phyloP scores from a whole-genome alignment of 805 yeast species.

The Wickerhamiella galacta region DNA sequence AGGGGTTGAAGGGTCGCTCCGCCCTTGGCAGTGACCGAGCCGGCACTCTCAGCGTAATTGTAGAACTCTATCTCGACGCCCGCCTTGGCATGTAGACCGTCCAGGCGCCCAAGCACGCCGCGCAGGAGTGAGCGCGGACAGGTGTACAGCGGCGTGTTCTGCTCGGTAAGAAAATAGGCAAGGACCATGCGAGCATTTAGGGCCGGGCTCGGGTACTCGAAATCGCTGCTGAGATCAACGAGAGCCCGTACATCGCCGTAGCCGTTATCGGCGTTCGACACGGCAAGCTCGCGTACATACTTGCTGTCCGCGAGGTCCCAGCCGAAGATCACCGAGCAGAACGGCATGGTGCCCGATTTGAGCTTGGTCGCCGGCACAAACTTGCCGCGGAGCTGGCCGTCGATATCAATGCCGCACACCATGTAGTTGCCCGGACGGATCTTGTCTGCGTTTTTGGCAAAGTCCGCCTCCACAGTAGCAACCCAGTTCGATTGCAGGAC shows the following conservation, averaged over 20 bases:
- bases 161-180: constrained; percentile 15
- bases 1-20: constrained; percentile 15
- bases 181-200: constrained; percentile 18
- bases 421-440: constrained; percentile 10
- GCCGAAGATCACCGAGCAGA: constrained; percentile 22
- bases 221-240: constrained; percentile 14
- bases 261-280: constrained; percentile 19
- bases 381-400: constrained; percentile 23
- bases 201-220: constrained; percentile 15
- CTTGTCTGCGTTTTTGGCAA: background rate
- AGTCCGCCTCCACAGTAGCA: no score
- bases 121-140: constrained; percentile 20
- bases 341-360: constrained; percentile 17
- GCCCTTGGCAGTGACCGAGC: constrained; percentile 12
- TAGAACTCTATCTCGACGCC: constrained; percentile 23
- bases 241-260: constrained; percentile 19
- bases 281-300: constrained; percentile 15
- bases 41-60: constrained; percentile 16
- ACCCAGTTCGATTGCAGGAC: background rate
- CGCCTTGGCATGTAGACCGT: constrained; percentile 11
- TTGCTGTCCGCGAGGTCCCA: constrained; percentile 23
- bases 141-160: constrained; percentile 15
- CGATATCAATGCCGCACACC: constrained; percentile 23
- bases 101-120: constrained; percentile 2
- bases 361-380: constrained; percentile 15